phyloP scores from a whole-genome alignment of 352 stramenopile species.

The Pythium aquatile region DNA sequence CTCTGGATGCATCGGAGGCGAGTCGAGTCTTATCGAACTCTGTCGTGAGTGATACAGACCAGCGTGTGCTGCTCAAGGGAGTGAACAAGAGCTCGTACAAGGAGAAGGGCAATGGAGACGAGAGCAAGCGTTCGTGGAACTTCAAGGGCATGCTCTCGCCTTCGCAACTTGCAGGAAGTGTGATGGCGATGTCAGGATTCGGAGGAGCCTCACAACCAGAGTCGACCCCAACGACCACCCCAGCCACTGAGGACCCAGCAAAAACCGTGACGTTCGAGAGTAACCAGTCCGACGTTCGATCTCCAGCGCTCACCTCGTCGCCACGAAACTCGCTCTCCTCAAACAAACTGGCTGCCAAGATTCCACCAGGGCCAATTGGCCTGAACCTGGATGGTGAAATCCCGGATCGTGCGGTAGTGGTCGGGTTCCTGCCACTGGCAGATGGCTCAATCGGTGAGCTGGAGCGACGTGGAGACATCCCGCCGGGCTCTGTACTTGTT shows the following conservation, averaged over 20 bases:
- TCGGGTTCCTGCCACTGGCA: conserved; percentile 57
- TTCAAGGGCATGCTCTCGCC: conserved; percentile 26
- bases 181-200: conserved; percentile 19
- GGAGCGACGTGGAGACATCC: conserved; percentile 55
- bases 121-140: conserved; percentile 19
- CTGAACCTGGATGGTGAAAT: conserved; percentile 61
- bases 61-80: conserved; percentile 28
- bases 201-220: not conserved
- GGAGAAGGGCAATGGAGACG: conserved; percentile 8
- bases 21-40: conserved; percentile 6
- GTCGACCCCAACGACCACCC: not conserved
- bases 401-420: conserved; percentile 49
- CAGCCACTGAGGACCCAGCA: not conserved
- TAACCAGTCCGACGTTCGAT: conserved; percentile 8
- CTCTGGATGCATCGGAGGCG: conserved; percentile 6
- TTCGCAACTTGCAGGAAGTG: conserved; percentile 17
- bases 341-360: conserved; percentile 36
- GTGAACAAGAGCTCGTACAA: conserved; percentile 29
- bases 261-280: not conserved
- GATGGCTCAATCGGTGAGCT: conserved; percentile 54
- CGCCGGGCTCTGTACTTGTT: conserved; percentile 52
- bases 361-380: conserved; percentile 58
- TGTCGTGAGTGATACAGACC: conserved; percentile 15
- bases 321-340: conserved; percentile 7
- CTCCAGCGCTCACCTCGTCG: conserved; percentile 23